These are phyloP conservation scores for Kwoniella dejecticola DNA, from an alignment of 768 basidiomycete genomes.

Conservation along the genomic window DNA sequence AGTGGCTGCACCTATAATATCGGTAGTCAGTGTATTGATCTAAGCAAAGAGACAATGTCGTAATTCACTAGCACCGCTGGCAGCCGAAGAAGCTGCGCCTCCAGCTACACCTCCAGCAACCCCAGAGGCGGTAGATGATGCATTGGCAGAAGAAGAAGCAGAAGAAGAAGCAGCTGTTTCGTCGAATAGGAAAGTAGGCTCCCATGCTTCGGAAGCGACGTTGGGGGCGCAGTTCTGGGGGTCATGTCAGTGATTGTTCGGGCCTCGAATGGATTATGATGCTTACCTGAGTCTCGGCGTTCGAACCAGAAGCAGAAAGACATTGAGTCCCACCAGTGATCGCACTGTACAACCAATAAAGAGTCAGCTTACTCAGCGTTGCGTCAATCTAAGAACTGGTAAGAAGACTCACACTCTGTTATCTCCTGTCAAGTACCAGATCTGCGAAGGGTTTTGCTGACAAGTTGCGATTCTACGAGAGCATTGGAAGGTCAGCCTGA, in stretches of 20 bases:
- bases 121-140: constrained; percentile 10
- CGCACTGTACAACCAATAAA: not conserved
- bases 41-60: not conserved
- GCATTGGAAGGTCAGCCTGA: not conserved
- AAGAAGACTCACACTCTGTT: constrained; percentile 25
- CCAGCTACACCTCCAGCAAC: constrained; percentile 22
- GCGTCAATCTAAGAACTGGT: not conserved
- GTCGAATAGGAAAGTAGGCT: constrained; percentile 34
- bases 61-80: constrained; percentile 20
- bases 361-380: too few species aligned
- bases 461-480: constrained; percentile 19
- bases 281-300: constrained; percentile 22
- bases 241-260: constrained; percentile 4
- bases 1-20: not conserved
- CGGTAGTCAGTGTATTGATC: not conserved
- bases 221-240: constrained; percentile 28
- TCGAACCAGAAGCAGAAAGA: constrained; percentile 16
- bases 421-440: constrained; percentile 35
- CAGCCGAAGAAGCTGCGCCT: constrained; percentile 20
- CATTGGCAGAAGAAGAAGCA: not conserved
- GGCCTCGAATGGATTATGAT: too few species aligned
- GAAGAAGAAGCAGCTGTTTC: constrained; percentile 13
- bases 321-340: constrained; percentile 35
- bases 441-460: constrained; percentile 22
- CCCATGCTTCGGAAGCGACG: constrained; percentile 27